phyloP scores from a whole-genome alignment of 805 yeast genomes.

The Metschnikowia kofuensis region DNA sequence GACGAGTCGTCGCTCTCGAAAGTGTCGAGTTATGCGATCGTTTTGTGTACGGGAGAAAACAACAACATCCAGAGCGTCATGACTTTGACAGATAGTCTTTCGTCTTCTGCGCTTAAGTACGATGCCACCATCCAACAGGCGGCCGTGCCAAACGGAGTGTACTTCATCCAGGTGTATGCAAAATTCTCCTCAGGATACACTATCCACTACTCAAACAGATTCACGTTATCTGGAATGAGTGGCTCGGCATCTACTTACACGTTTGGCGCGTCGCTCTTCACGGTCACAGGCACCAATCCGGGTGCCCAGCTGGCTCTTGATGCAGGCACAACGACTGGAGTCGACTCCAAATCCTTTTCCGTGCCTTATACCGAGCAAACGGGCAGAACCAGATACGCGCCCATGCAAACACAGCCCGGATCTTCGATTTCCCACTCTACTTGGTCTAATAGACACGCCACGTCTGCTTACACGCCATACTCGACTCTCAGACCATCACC shows the following conservation, averaged over 20 bases:
- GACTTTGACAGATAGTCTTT: slow-evolving; percentile 23
- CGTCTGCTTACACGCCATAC: slow-evolving; percentile 61
- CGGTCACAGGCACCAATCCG: slow-evolving; percentile 41
- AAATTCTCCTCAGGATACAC: slow-evolving; percentile 44
- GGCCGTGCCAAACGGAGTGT: slow-evolving; percentile 61
- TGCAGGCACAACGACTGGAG: slow-evolving; percentile 17
- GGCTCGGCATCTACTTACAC: slow-evolving; percentile 55
- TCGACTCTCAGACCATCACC: slow-evolving; percentile 46
- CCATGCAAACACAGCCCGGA: slow-evolving; percentile 91
- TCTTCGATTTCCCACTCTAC: slow-evolving; percentile 60
- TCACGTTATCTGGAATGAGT: slow-evolving; percentile 65
- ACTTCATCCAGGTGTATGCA: slow-evolving; percentile 68
- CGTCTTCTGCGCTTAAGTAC: slow-evolving; percentile 28
- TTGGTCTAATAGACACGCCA: slow-evolving; percentile 64
- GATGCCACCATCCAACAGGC: slow-evolving; percentile 42
- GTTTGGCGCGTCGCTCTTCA: slow-evolving; percentile 26
- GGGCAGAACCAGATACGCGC: slow-evolving; percentile 78
- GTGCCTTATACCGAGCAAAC: slow-evolving; percentile 77
- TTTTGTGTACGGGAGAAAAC: slow-evolving; percentile 69
- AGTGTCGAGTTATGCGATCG: slow-evolving; percentile 46
- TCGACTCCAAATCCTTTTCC: slow-evolving; percentile 49
- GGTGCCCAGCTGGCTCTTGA: slow-evolving; percentile 38
- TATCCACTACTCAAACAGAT: slow-evolving; percentile 66
- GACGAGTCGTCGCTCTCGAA: slow-evolving; percentile 43
- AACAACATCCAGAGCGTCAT: slow-evolving; percentile 40